These are phyloP conservation scores for Huntiella bhutanensis DNA, from an alignment of 2,329 filamentous ascomycete species.

Conservation along the genomic window DNA sequence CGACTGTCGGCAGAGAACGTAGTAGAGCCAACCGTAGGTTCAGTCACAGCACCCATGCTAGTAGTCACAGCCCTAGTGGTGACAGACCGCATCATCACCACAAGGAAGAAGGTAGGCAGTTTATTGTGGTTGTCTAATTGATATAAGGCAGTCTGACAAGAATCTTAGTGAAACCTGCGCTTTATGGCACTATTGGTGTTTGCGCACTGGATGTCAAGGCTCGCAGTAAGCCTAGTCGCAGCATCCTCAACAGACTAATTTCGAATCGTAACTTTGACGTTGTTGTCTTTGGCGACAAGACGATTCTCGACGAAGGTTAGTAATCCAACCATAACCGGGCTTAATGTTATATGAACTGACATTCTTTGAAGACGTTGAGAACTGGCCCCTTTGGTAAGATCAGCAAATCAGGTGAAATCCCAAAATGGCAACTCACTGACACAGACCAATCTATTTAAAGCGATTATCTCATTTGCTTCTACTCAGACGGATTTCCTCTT, in stretches of 20 bases:
- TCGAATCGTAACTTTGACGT: constrained; percentile 88
- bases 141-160: constrained; percentile 15
- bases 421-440: neutral
- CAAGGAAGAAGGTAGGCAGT: constrained; percentile 31
- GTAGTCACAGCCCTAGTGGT: constrained; percentile 61
- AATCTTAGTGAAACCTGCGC: constrained; percentile 31
- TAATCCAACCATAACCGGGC: constrained; percentile 1
- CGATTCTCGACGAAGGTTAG: constrained; percentile 78
- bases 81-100: constrained; percentile 37
- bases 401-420: neutral
- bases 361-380: constrained; percentile 49
- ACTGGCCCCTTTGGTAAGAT: constrained; percentile 72
- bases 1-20: constrained; percentile 37
- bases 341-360: neutral
- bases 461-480: constrained; percentile 95
- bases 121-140: neutral
- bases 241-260: constrained; percentile 84
- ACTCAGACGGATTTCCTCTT: constrained; percentile 89
- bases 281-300: constrained; percentile 95
- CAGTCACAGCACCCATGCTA: constrained; percentile 64
- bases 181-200: constrained; percentile 61
- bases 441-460: constrained; percentile 17
- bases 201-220: constrained; percentile 93
- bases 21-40: constrained; percentile 56
- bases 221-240: constrained; percentile 87